phyloP scores from a whole-genome alignment of 2,329 filamentous ascomycete species.

The Epicoccum sorghinum region DNA sequence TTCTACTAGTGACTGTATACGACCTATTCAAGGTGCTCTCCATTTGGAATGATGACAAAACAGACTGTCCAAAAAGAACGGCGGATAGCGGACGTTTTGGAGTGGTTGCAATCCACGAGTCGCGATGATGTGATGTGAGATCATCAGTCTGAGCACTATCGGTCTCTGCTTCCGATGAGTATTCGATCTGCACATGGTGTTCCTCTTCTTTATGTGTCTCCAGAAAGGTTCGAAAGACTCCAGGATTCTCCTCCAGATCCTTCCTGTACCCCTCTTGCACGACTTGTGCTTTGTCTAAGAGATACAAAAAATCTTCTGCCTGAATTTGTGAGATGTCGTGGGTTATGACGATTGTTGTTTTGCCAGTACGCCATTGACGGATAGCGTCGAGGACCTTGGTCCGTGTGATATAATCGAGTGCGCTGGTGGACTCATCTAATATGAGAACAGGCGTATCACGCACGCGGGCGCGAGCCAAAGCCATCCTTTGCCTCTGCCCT shows the following conservation, averaged over 20 bases:
- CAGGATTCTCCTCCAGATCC: conserved; percentile 56
- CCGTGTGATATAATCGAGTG: conserved; percentile 76
- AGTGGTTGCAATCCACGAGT: conserved; percentile 18
- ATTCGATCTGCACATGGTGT: conserved; percentile 5
- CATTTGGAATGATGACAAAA: conserved; percentile 23
- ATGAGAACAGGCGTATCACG: conserved; percentile 81
- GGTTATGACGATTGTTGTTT: conserved; percentile 92
- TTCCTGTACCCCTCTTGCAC: conserved; percentile 71
- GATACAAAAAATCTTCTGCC: conserved; percentile 76
- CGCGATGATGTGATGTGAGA: conserved; percentile 25
- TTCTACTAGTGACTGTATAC: neutral
- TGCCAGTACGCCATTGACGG: conserved; percentile 75
- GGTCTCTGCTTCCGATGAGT: conserved; percentile 8
- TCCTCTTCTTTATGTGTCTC: conserved; percentile 15
- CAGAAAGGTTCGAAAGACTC: conserved; percentile 53
- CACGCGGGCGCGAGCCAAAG: conserved; percentile 77
- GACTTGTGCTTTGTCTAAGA: conserved; percentile 73
- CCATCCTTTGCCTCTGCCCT: conserved; percentile 82
- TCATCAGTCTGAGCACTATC: conserved; percentile 20
- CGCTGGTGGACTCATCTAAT: conserved; percentile 87
- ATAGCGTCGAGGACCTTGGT: conserved; percentile 74
- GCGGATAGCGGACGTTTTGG: conserved; percentile 27
- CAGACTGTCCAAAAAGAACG: conserved; percentile 24
- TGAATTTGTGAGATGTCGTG: conserved; percentile 83
- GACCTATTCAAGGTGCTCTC: conserved; percentile 1